Evolutionary conservation across 2,329 filamentous ascomycete species (phyloP), one percentile per base, ranked within the genome.

Genomic region (Exophiala spinifera): DNA sequence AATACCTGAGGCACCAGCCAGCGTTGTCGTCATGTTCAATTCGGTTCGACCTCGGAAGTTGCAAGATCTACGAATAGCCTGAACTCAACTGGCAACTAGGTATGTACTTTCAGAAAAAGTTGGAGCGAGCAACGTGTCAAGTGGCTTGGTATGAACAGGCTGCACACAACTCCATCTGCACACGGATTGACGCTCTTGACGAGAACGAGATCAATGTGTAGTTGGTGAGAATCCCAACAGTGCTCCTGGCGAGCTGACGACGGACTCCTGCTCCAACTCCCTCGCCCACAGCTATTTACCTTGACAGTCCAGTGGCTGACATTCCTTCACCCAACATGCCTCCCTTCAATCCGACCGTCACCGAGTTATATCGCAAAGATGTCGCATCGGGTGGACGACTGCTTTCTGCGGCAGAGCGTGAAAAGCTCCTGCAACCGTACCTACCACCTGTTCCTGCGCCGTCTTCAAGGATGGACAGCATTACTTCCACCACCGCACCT

Each of bases 391-490:
- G 73, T 47, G 72, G 74, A 39, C 66, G 67, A 40, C 68, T 71
- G 49, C 70, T 81, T 31, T 69, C 69, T 33, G 63, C 68, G 17
- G 62, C 72, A 49, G 74, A 82, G 55, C 78, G 80, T 46, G 79
- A 80, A 63, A 69, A 69, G 33, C 68, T 82, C 39, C 45, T 82
- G 43, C 76, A 76, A 56, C 73, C 74, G 37, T 81, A 80, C 60
- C 74, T 83, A 1, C 80, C 80, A n/a, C 71, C 76, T 14, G 20
- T 44, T 11, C 23, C 20, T 3, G 11, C 33, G n/a, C 5, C 46
- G 8, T 23, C 43, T 31, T 19, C 25, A 20, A 33, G 14, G 21
- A 49, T 44, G 15, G 28, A 45, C 5, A 49, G 39, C 14, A n/a
- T 28, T 39, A 45, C 48, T n/a, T 63, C 49, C 15, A 37, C 51